Evolutionary conservation across 148 eudicot species (phyloP).

Genomic region (Camellia lanceoleosa): DNA sequence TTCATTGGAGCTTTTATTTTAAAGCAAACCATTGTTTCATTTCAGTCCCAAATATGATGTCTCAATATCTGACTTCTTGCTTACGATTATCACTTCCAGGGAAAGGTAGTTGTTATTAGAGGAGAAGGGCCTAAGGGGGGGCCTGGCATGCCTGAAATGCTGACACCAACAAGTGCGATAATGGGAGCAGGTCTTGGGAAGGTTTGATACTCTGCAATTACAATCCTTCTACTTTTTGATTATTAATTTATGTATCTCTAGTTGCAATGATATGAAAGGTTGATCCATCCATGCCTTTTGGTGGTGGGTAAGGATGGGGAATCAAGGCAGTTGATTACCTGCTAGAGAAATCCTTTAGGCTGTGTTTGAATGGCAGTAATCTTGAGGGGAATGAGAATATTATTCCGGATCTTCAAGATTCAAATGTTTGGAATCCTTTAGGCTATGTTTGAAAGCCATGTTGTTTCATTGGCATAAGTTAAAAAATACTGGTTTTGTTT

Average conservation of each 20-base stretch:
- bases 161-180: constrained; percentile 97
- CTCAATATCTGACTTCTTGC: constrained; percentile 8
- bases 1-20: background rate
- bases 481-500: background rate
- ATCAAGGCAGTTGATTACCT: constrained; percentile 1
- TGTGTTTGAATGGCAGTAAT: too few species aligned
- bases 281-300: background rate
- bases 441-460: background rate
- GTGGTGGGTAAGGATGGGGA: background rate
- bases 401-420: too few species aligned
- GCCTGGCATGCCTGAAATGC: constrained; percentile 99
- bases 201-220: constrained; percentile 37
- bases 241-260: background rate
- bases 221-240: background rate
- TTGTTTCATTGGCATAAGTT: background rate
- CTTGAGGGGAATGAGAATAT: too few species aligned
- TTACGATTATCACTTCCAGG: constrained; percentile 39
- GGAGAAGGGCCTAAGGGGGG: constrained; percentile 99
- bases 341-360: background rate
- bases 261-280: background rate
- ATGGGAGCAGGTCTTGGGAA: constrained; percentile 99
- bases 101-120: constrained; percentile 88
- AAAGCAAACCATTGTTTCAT: background rate
- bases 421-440: background rate
- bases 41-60: background rate